These are phyloP conservation scores for Wickerhamomyces rabaulensis DNA, from an alignment of 805 yeast genomes.

Conservation along the genomic window DNA sequence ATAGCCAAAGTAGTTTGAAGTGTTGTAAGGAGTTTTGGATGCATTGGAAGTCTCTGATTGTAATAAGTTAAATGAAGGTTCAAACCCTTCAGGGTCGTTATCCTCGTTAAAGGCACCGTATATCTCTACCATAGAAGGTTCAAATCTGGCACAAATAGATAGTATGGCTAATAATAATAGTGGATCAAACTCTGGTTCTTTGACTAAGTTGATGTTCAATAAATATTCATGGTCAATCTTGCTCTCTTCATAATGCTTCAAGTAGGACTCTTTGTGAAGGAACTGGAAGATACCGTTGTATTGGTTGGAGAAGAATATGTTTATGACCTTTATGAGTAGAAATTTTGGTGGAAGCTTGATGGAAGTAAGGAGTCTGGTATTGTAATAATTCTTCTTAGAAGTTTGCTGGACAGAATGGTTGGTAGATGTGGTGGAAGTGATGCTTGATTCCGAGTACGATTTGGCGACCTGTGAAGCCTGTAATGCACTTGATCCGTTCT, in stretches of 20 bases:
- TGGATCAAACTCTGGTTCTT: conserved; percentile 19
- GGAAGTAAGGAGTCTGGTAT: not conserved
- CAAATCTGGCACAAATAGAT: conserved; percentile 32
- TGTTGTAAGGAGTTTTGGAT: conserved; percentile 22
- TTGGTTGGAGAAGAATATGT: conserved; percentile 12
- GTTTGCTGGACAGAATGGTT: not conserved
- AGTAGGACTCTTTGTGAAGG: conserved; percentile 4
- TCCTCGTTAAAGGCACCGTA: conserved; percentile 31
- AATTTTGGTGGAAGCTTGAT: conserved; percentile 10
- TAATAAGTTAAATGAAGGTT: conserved; percentile 17
- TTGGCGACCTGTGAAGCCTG: not conserved
- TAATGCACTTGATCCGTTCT: not conserved
- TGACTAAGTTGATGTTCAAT: conserved; percentile 3
- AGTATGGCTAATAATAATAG: conserved; percentile 30
- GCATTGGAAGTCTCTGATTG: not conserved
- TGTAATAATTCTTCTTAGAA: not conserved
- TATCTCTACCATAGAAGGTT: conserved; percentile 25
- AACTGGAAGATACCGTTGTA: conserved; percentile 14
- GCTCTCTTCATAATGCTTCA: conserved; percentile 4
- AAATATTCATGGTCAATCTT: conserved; percentile 5
- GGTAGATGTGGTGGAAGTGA: not conserved
- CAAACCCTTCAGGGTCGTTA: conserved; percentile 23
- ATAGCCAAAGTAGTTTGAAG: conserved; percentile 35
- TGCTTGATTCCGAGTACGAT: not conserved
- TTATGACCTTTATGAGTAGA: conserved; percentile 8